A percentile compares a stretch with the other conserved stretches of the same genome.
Conservation (phyloP, 208 protist genomes). For the Acanthamoeba divionensis region DNA sequence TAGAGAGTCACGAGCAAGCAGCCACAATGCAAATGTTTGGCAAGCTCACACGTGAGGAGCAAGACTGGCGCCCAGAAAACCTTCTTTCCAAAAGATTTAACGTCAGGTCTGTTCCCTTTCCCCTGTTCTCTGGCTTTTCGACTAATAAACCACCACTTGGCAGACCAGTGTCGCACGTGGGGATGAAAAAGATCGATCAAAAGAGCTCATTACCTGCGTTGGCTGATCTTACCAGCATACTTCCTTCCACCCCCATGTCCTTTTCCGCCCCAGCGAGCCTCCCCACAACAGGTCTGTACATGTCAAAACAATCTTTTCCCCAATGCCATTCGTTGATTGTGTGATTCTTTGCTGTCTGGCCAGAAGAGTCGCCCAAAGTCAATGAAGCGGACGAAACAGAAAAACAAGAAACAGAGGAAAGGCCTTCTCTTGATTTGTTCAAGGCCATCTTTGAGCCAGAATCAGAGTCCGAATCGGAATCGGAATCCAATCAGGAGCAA, state of each 20-base stretch:
- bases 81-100: slow-evolving; percentile 54
- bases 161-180: background rate
- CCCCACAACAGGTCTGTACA: background rate
- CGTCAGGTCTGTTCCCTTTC: no score
- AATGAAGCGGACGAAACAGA: background rate
- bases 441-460: slow-evolving; percentile 48
- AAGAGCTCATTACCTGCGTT: background rate
- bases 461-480: background rate
- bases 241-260: background rate
- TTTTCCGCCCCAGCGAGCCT: background rate
- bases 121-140: no score
- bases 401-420: background rate
- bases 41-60: background rate
- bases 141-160: background rate
- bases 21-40: slow-evolving; percentile 45
- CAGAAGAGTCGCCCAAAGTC: background rate
- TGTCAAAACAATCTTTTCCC: background rate
- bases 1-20: background rate
- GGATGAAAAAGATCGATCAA: background rate
- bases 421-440: slow-evolving; percentile 41
- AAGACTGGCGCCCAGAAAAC: slow-evolving; percentile 12
- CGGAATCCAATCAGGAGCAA: background rate
- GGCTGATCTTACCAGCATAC: background rate
- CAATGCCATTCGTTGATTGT: background rate
- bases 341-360: background rate